Evolutionary conservation across 2,329 filamentous ascomycete species (phyloP).

Genomic region (Penicillium capsulatum): DNA sequence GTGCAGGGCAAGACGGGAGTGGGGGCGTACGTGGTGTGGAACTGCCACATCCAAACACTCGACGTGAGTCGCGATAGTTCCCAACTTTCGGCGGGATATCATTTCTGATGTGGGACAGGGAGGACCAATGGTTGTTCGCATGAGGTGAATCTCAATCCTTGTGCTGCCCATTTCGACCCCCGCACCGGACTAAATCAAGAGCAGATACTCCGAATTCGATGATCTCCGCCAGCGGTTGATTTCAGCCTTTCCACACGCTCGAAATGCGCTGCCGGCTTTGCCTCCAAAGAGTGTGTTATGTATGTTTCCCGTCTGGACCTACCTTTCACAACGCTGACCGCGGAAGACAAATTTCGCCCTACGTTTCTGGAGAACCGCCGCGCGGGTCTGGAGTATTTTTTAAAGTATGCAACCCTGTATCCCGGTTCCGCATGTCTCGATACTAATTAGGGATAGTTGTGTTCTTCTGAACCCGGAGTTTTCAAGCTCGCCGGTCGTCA

Average conservation of each 20-base stretch:
- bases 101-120: slow-evolving; percentile 37
- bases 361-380: slow-evolving; percentile 81
- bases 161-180: neutral
- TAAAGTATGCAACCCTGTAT: slow-evolving; percentile 63
- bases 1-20: slow-evolving; percentile 56
- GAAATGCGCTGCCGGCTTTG: slow-evolving; percentile 78
- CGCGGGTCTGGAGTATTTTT: slow-evolving; percentile 80
- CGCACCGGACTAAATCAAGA: neutral
- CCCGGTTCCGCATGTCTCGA: neutral
- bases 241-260: slow-evolving; percentile 76
- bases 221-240: slow-evolving; percentile 70
- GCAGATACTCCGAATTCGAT: slow-evolving; percentile 88
- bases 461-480: slow-evolving; percentile 91
- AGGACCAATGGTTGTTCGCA: slow-evolving; percentile 55
- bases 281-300: slow-evolving; percentile 89
- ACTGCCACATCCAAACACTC: slow-evolving; percentile 80
- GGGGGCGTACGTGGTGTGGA: slow-evolving; percentile 96
- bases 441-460: slow-evolving; percentile 57
- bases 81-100: neutral
- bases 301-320: slow-evolving; percentile 39
- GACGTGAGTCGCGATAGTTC: slow-evolving; percentile 54
- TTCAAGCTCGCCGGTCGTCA: slow-evolving; percentile 81
- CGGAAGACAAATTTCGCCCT: slow-evolving; percentile 63
- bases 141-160: slow-evolving; percentile 45
- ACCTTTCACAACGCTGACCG: slow-evolving; percentile 11